These are phyloP conservation scores for Quercus bicolor DNA, from an alignment of 306 rosid genomes.

Conservation along the genomic window DNA sequence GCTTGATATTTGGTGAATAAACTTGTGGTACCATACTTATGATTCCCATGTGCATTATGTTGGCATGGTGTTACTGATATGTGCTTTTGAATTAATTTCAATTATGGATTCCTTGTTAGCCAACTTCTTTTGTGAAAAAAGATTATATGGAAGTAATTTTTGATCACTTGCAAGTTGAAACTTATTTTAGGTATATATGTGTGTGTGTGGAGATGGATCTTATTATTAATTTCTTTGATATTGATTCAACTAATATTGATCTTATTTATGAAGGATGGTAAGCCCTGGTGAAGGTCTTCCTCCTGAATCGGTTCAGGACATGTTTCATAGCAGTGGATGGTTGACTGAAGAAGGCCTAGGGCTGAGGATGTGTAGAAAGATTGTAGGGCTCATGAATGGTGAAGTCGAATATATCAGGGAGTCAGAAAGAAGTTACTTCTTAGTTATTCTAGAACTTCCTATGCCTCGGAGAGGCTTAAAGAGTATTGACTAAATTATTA, in stretches of 20 bases:
- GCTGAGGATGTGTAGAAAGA: conserved; percentile 90
- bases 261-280: conserved; percentile 59
- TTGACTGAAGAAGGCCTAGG: conserved; percentile 87
- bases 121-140: not conserved
- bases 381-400: conserved; percentile 79
- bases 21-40: not conserved
- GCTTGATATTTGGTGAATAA: not conserved
- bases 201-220: not conserved
- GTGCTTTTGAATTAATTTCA: not conserved
- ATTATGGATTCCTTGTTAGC: conserved; percentile 10
- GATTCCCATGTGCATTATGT: not conserved
- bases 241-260: conserved; percentile 4
- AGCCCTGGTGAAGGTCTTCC: conserved; percentile 99
- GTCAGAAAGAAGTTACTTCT: conserved; percentile 84
- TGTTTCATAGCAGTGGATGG: conserved; percentile 83
- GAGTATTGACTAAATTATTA: conserved; percentile 33
- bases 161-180: not conserved
- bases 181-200: not conserved
- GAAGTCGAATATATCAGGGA: conserved; percentile 93
- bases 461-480: conserved; percentile 40
- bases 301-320: conserved; percentile 81
- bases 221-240: not conserved
- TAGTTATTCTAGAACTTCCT: conserved; percentile 76
- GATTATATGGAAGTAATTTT: not conserved
- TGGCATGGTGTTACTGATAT: not conserved